Conservation (phyloP, 352 stramenopile species). For the Globisporangium emineosum region DNA sequence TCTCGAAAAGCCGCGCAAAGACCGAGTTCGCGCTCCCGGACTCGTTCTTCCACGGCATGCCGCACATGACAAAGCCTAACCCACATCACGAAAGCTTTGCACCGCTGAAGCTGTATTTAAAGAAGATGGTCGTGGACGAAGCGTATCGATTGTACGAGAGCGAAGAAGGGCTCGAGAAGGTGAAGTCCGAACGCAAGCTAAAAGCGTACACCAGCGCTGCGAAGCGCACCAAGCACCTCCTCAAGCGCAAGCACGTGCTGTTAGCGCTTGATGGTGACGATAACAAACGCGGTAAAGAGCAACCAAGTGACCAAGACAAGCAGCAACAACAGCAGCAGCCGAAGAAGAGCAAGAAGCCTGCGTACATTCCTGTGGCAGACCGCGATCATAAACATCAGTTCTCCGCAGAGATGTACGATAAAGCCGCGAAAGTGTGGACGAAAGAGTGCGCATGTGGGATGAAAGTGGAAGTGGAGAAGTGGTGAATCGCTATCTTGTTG, state of each 20-base stretch:
- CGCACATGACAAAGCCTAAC: conserved; percentile 55
- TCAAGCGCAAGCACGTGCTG: conserved; percentile 43
- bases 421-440: conserved; percentile 34
- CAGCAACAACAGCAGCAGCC: conserved; percentile 5
- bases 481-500: conserved; percentile 29
- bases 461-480: conserved; percentile 71
- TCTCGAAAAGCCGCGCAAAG: conserved; percentile 58
- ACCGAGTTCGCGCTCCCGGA: conserved; percentile 58
- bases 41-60: conserved; percentile 49
- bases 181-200: conserved; percentile 44
- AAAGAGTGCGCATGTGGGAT: conserved; percentile 61
- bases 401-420: conserved; percentile 32
- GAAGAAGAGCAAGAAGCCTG: conserved; percentile 5
- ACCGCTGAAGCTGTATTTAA: conserved; percentile 62
- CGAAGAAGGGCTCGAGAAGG: conserved; percentile 35
- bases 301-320: conserved; percentile 1
- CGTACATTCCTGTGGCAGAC: conserved; percentile 40
- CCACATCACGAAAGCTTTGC: conserved; percentile 63
- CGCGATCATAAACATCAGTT: conserved; percentile 67
- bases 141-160: conserved; percentile 47
- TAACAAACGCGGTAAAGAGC: conserved; percentile 2
- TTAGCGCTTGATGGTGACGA: conserved; percentile 14
- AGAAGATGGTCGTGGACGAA: conserved; percentile 48
- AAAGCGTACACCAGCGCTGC: conserved; percentile 48
- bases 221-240: conserved; percentile 49